Evolutionary conservation across 192 early-diverging fungal species (phyloP).

Genomic region (Coemansia sp.): DNA sequence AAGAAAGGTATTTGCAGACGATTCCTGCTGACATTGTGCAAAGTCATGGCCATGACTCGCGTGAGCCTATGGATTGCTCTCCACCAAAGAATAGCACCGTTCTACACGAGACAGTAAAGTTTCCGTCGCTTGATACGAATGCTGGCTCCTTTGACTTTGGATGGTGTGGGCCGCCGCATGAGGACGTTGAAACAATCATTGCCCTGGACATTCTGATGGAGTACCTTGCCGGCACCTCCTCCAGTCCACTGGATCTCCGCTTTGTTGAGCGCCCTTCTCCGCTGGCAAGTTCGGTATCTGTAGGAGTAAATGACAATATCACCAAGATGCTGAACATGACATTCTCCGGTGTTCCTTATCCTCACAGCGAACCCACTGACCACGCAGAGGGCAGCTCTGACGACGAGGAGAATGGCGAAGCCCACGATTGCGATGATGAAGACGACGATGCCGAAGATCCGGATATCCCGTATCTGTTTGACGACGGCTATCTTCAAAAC

Average conservation of each 20-base stretch:
- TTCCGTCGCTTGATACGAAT: conserved; percentile 66
- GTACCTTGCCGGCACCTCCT: conserved; percentile 68
- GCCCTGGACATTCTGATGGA: conserved; percentile 73
- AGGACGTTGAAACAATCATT: conserved; percentile 61
- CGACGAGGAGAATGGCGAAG: conserved; percentile 25
- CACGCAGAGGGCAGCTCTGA: conserved; percentile 31
- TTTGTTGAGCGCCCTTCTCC: conserved; percentile 76
- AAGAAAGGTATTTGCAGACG: conserved; percentile 23
- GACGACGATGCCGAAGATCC: conserved; percentile 21
- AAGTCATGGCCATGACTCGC: conserved; percentile 32
- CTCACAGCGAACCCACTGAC: conserved; percentile 14
- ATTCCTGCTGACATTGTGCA: conserved; percentile 33
- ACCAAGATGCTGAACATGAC: conserved; percentile 59
- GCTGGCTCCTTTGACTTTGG: conserved; percentile 66
- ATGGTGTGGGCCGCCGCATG: conserved; percentile 73
- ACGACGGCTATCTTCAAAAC: conserved; percentile 58
- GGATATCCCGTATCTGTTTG: conserved; percentile 58
- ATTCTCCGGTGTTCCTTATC: conserved; percentile 65
- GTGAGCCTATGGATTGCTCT: conserved; percentile 30
- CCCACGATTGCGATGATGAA: conserved; percentile 20
- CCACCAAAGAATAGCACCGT: background rate
- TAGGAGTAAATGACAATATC: conserved; percentile 58
- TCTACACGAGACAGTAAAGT: conserved; percentile 15
- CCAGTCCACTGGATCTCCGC: conserved; percentile 69
- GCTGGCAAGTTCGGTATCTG: conserved; percentile 62